Base-by-base conservation (phyloP, 108 stramenopile genomes). In the Hondaea fermentalgiana region DNA sequence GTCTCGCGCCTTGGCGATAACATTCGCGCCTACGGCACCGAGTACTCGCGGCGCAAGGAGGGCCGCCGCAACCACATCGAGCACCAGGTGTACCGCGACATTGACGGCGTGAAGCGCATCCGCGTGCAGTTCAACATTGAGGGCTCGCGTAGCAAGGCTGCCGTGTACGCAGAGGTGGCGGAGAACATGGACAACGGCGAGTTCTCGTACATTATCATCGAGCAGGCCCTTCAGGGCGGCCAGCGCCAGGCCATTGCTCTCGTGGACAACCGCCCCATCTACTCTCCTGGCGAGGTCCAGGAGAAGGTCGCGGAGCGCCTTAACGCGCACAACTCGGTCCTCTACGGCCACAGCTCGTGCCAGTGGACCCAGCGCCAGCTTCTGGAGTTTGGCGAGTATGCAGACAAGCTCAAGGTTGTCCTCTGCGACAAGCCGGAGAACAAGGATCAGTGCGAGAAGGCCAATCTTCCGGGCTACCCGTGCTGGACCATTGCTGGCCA, bases 161-260 rank as follows among this genome's bases (percentile, higher is more conserved):
- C 91, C 72, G 91, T 90, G 25, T 92, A 89, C 76, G 92, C 92
- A 8, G 92, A 92, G 91, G 92, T 90, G 58, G 16, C 88, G 51
- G 44, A 25, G 12, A 90, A 91, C 88, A 90, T 90, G 28, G 90
- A 90, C 5, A 59, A 44, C 51, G 91, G 90, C 57, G 87, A 87
- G 25, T 83, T 83, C 51, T 83, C 76, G 45, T 83, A 83, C 76
- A 83, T 83, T 83, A 83, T 83, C 51, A 83, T 83, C 51, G 76
- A 83, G 45, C 76, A 83, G 76, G 51, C 28, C 49, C 12, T 53
- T 45, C 76, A 83, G 35, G 64, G 64, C 76, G 76, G 45, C 23
- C 76, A 12, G 19, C 64, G 42, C 64, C 49, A 83, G 51, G 76
- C 76, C 28, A 53, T 83, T 47, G 76, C 76, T 8, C 76, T 83